A percentile compares a stretch with the other conserved stretches of the same genome.
These are phyloP conservation scores for Sideroxylon spinosum DNA, from an alignment of 179 eudicot species.

Conservation along the genomic window DNA sequence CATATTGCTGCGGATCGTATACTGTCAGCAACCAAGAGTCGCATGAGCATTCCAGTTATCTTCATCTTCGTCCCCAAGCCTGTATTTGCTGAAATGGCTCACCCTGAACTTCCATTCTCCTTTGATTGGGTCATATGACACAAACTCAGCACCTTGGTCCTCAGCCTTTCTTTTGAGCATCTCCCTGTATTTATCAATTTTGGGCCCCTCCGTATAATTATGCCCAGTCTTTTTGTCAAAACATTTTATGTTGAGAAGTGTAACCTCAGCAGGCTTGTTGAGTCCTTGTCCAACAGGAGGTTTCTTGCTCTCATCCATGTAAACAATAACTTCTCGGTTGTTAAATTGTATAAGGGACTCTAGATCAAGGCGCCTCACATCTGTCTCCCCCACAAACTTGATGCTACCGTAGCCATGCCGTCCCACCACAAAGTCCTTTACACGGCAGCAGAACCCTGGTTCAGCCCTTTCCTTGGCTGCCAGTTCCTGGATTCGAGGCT, in stretches of 20 bases:
- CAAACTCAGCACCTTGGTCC: constrained; percentile 82
- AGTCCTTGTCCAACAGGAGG: constrained; percentile 95
- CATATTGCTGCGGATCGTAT: background rate
- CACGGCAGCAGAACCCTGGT: constrained; percentile 73
- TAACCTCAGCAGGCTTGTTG: constrained; percentile 82
- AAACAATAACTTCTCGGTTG: constrained; percentile 73
- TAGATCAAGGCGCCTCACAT: constrained; percentile 75
- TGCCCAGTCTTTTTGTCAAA: constrained; percentile 65
- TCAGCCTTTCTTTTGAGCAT: constrained; percentile 72
- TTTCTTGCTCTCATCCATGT: constrained; percentile 79
- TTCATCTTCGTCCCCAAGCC: constrained; percentile 36
- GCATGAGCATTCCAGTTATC: background rate
- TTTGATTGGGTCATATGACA: constrained; percentile 64
- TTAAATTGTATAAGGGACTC: constrained; percentile 80
- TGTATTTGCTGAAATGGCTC: constrained; percentile 66
- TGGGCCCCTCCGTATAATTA: constrained; percentile 60
- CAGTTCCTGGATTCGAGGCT: constrained; percentile 79
- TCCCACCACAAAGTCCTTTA: constrained; percentile 76
- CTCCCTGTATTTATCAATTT: constrained; percentile 75
- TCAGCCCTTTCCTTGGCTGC: constrained; percentile 90
- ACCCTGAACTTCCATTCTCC: constrained; percentile 93
- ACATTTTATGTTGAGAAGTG: constrained; percentile 75
- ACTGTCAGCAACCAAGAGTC: constrained; percentile 11
- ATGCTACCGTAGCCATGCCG: constrained; percentile 76
- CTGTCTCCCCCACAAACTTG: constrained; percentile 84